Evolutionary conservation across 495 filamentous ascomycete genomes (phyloP), one percentile per base, ranked within the genome.

Genomic region (Penicillium odoratum): DNA sequence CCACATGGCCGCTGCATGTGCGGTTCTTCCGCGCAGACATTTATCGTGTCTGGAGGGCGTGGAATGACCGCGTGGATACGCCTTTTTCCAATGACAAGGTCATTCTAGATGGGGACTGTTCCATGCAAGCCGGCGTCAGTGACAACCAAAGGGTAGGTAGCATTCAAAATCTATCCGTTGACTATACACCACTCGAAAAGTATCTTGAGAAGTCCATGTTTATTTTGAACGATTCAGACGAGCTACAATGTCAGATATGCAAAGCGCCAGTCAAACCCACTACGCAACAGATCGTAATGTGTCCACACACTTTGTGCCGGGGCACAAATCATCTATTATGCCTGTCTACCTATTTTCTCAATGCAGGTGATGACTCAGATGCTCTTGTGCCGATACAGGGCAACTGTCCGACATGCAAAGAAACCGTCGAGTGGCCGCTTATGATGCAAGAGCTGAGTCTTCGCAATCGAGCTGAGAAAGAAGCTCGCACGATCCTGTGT

Each of bases 361-460:
- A 71, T 1, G 73, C 76, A 26, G 61, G 71, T 40, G 42, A 63
- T 36, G 71, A 76, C 3, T 60, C 65, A 0, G 76, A 78, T 13
- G 68, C 64, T 0, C 67, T 96, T 3, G 59, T 97, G 4, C 93
- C 94, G 0, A 80, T 80, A 5, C 63, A 78, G 8, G 93, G 93
- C 1, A 70, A 62, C 4, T 98, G 94, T 74, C 92, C 91, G 2
- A 70, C 68, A 42, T 98, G 94, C 67, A 70, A 79, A 1, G 71
- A 74, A 0, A 69, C 78, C 18, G 74, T 90, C 7, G 63, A 78
- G 47, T 98, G 94, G 94, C 75, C 83, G 0, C 78, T 88, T 47
- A 81, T 97, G 62, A 88, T 93, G 69, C 92, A 86, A 64, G 92
- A 96, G 67, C 70, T 92, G 57, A 93, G 79, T 48, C 69, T 96